Evolutionary conservation across 1,139 yeast species (phyloP).

Genomic region (Scheffersomyces segobiensis): DNA sequence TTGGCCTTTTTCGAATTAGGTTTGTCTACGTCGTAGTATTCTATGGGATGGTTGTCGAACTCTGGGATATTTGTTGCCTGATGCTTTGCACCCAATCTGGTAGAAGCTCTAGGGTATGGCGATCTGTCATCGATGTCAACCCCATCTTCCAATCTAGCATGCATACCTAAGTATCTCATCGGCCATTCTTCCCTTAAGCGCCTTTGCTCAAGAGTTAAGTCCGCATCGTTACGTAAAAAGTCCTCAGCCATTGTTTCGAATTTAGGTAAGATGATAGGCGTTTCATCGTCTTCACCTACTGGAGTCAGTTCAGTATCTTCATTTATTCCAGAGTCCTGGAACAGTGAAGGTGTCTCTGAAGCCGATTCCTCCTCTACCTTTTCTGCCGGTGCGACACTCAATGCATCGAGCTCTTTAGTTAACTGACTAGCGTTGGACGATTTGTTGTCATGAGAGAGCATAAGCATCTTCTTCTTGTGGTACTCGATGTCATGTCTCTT

Average conservation of each 20-base stretch:
- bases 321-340: background rate
- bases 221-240: slow-evolving; percentile 48
- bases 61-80: slow-evolving; percentile 70
- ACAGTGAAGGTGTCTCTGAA: background rate
- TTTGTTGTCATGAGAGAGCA: slow-evolving; percentile 47
- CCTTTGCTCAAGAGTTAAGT: slow-evolving; percentile 45
- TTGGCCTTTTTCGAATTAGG: slow-evolving; percentile 17
- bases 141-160: slow-evolving; percentile 75
- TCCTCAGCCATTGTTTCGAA: slow-evolving; percentile 63
- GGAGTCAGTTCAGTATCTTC: slow-evolving; percentile 4
- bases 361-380: background rate
- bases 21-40: slow-evolving; percentile 57
- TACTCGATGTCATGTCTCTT: slow-evolving; percentile 45
- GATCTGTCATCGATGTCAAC: slow-evolving; percentile 73
- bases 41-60: slow-evolving; percentile 65
- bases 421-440: slow-evolving; percentile 40
- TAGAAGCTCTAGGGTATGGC: slow-evolving; percentile 81
- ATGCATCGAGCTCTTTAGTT: slow-evolving; percentile 22
- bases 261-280: slow-evolving; percentile 38
- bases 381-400: slow-evolving; percentile 13
- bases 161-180: slow-evolving; percentile 76
- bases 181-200: slow-evolving; percentile 72
- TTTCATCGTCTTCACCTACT: slow-evolving; percentile 10
- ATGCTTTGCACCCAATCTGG: slow-evolving; percentile 72
- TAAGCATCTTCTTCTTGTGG: slow-evolving; percentile 34